Conservation (phyloP, 106 monocot genomes). For the Dendrobium nobile region DNA sequence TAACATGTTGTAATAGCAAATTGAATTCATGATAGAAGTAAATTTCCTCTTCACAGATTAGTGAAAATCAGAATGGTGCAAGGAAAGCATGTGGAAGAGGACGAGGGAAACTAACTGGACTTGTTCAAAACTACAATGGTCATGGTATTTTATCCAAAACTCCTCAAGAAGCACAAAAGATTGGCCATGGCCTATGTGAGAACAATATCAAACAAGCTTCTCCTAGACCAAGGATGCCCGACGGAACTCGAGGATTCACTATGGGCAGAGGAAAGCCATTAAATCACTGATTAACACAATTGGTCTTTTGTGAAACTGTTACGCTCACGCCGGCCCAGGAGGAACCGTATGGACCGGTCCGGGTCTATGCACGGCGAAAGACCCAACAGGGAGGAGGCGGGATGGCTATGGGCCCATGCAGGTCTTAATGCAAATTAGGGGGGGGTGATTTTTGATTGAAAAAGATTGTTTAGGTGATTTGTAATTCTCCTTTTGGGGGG, state of each 20-base stretch:
- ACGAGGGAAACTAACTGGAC: slow-evolving; percentile 19
- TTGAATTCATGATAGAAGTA: neutral
- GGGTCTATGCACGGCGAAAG: too few species aligned
- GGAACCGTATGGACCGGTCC: too few species aligned
- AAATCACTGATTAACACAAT: neutral
- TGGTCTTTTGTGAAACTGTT: neutral
- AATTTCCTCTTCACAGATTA: slow-evolving; percentile 9
- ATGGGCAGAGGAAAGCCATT: slow-evolving; percentile 65
- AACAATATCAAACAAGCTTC: slow-evolving; percentile 17
- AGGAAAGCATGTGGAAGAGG: slow-evolving; percentile 29
- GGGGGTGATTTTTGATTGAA: too few species aligned
- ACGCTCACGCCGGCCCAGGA: too few species aligned
- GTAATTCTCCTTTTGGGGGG: too few species aligned
- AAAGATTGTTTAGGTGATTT: too few species aligned
- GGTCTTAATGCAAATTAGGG: too few species aligned
- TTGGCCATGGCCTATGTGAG: slow-evolving; percentile 10
- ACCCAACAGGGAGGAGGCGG: too few species aligned
- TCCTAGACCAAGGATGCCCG: slow-evolving; percentile 61
- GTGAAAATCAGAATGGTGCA: slow-evolving; percentile 21
- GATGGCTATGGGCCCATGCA: too few species aligned
- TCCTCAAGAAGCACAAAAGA: slow-evolving; percentile 5
- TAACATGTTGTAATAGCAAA: neutral
- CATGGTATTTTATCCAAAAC: slow-evolving; percentile 29
- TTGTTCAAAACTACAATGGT: slow-evolving; percentile 15
- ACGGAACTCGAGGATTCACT: slow-evolving; percentile 80